Conservation (phyloP, 352 stramenopile species). For the Bremia lactucae region DNA sequence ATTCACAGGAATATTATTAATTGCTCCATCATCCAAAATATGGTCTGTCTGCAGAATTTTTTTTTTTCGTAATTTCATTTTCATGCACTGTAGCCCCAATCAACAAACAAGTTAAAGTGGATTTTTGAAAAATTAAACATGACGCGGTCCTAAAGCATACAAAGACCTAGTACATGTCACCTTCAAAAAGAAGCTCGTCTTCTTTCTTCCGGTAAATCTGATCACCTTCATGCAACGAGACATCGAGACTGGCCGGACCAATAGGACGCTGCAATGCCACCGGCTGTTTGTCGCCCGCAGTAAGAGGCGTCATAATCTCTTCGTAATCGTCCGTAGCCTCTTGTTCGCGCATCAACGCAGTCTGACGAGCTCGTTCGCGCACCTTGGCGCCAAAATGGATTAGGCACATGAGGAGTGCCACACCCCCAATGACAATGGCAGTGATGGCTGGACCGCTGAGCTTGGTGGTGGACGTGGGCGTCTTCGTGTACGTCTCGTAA, state of each 20-base stretch:
- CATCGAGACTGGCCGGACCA: constrained; percentile 51
- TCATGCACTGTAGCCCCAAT: no score
- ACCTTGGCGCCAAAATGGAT: constrained; percentile 81
- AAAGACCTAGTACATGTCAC: constrained; percentile 77
- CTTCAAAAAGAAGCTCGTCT: constrained; percentile 80
- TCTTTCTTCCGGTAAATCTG: constrained; percentile 81
- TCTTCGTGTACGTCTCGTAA: constrained; percentile 60
- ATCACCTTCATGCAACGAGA: constrained; percentile 81
- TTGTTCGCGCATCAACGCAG: constrained; percentile 79
- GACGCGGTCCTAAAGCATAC: constrained; percentile 12
- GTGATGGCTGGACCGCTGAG: constrained; percentile 64
- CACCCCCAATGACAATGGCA: constrained; percentile 72
- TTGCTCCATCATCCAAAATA: no score
- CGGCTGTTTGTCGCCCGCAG: constrained; percentile 51
- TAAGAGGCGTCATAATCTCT: constrained; percentile 86
- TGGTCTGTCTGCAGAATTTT: no score
- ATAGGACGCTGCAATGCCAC: constrained; percentile 54
- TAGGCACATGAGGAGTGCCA: constrained; percentile 68
- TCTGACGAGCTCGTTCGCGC: constrained; percentile 68
- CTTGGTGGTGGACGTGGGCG: constrained; percentile 31
- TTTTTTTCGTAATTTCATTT: no score
- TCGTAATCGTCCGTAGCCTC: constrained; percentile 84
- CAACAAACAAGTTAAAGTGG: no score
- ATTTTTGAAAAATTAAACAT: no score
- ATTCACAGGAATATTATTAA: no score